phyloP scores from a whole-genome alignment of 2,329 filamentous ascomycete species.

The Scedosporium apiospermum region DNA sequence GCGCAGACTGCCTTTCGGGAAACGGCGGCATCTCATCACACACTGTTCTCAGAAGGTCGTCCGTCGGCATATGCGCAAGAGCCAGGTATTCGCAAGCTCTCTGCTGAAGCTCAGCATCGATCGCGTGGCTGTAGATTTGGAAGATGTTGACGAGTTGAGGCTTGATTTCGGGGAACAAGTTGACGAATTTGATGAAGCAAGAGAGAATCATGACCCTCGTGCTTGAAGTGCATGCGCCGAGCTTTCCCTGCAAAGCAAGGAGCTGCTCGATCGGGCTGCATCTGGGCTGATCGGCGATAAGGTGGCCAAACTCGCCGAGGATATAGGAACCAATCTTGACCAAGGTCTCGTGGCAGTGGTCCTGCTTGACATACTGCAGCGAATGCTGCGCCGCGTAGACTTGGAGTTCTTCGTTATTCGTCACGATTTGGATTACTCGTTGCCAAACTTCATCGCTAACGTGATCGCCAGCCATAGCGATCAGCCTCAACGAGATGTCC shows the following conservation, averaged over 20 bases:
- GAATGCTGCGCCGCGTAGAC: conserved; percentile 93
- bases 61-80: conserved; percentile 74
- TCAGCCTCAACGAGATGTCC: conserved; percentile 86
- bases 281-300: conserved; percentile 84
- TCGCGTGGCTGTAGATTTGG: conserved; percentile 81
- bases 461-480: conserved; percentile 95
- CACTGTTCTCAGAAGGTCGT: conserved; percentile 85
- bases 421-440: conserved; percentile 95
- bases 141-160: conserved; percentile 88
- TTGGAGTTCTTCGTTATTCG: conserved; percentile 97
- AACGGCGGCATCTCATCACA: conserved; percentile 99
- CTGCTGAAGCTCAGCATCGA: conserved; percentile 94
- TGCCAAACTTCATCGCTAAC: conserved; percentile 99
- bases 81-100: conserved; percentile 90
- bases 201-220: conserved; percentile 92
- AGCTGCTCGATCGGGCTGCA: conserved; percentile 98
- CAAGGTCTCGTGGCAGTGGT: conserved; percentile 91
- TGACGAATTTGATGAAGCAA: conserved; percentile 95
- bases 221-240: conserved; percentile 77
- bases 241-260: conserved; percentile 81
- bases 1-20: conserved; percentile 83
- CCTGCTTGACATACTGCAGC: conserved; percentile 81
- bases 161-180: conserved; percentile 97
- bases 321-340: conserved; percentile 98
- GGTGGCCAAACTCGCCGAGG: conserved; percentile 90